Evolutionary conservation across 495 filamentous ascomycete species (phyloP).

Genomic region (Lasiosphaeria miniovina): DNA sequence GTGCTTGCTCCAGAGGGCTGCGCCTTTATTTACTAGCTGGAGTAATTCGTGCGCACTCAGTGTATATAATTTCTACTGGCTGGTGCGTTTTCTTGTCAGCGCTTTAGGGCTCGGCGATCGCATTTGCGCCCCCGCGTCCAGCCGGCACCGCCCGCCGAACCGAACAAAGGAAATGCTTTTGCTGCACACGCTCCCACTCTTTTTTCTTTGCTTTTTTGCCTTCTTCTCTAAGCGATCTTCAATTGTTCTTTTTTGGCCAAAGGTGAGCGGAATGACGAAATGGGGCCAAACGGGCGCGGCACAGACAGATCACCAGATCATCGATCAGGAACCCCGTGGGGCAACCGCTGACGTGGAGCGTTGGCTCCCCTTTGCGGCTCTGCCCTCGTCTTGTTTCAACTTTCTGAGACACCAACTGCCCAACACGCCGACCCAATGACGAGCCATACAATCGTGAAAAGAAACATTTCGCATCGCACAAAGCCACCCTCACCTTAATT

Average conservation of each 20-base stretch:
- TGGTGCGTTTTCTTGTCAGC: no score
- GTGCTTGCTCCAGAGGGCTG: no score
- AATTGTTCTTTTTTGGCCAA: not conserved
- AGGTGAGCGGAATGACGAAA: not conserved
- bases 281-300: not conserved
- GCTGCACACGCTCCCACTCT: not conserved
- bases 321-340: not conserved
- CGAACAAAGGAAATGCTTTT: no score
- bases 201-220: not conserved
- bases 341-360: not conserved
- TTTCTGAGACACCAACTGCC: slow-evolving; percentile 1
- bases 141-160: no score
- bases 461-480: not conserved
- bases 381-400: not conserved
- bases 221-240: not conserved
- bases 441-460: not conserved
- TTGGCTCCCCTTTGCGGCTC: not conserved
- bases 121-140: no score
- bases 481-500: slow-evolving; percentile 1
- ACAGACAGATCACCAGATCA: slow-evolving; percentile 2
- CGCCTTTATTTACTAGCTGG: no score
- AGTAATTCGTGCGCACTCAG: no score
- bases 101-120: no score
- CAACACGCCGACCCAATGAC: not conserved
- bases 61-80: no score